Evolutionary conservation across 1,284 basidiomycete genomes (phyloP).

Genomic region (Puccinia coronata): DNA sequence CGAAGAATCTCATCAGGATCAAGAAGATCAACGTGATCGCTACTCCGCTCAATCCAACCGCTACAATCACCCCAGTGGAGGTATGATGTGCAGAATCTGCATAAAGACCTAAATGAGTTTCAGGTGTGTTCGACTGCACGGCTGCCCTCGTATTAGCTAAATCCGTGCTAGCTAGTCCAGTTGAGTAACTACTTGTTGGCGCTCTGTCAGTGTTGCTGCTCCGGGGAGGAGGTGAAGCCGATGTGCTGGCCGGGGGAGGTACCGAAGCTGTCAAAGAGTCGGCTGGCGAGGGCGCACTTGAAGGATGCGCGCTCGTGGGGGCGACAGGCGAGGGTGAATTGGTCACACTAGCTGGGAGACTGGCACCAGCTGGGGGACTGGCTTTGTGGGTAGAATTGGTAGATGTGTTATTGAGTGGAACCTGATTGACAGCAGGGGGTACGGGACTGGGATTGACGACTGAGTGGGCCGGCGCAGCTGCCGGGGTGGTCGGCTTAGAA

Average conservation of each 20-base stretch:
- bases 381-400: neutral
- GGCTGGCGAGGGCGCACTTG: neutral
- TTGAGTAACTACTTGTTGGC: neutral
- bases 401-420: neutral
- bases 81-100: neutral
- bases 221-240: neutral
- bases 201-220: neutral
- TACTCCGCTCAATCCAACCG: neutral
- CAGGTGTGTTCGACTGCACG: neutral
- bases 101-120: too few relatives aligned
- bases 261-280: neutral
- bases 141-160: neutral
- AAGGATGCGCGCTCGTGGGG: neutral
- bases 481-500: neutral
- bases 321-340: neutral
- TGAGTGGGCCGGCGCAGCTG: neutral
- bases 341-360: neutral
- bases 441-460: neutral
- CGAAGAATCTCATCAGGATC: conserved; percentile 1
- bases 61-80: conserved; percentile 4
- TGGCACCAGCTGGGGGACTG: neutral
- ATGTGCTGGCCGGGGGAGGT: neutral
- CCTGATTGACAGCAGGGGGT: neutral
- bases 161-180: neutral
- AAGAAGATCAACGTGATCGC: neutral